phyloP scores from a whole-genome alignment of 805 yeast genomes.

The Yamadazyma kitorensis region DNA sequence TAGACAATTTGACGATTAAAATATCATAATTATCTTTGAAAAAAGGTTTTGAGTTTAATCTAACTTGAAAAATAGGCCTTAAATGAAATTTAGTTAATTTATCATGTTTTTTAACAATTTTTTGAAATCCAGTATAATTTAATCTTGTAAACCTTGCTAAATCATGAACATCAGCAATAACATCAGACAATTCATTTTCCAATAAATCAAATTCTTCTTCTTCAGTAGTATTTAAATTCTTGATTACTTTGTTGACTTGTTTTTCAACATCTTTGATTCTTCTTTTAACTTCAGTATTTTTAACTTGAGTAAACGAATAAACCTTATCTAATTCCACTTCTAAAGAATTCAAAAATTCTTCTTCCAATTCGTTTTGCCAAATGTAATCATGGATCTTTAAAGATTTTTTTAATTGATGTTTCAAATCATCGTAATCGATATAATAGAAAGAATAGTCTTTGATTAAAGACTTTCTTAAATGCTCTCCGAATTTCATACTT shows the following conservation, averaged over 20 bases:
- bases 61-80: conserved; percentile 89
- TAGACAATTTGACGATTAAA: conserved; percentile 84
- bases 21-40: conserved; percentile 93
- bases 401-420: conserved; percentile 72
- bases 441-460: conserved; percentile 90
- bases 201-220: conserved; percentile 44
- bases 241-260: conserved; percentile 65
- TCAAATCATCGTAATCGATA: conserved; percentile 86
- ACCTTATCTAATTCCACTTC: conserved; percentile 92
- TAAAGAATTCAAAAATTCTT: conserved; percentile 67
- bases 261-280: conserved; percentile 80
- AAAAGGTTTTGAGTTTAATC: conserved; percentile 91
- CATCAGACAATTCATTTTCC: conserved; percentile 53
- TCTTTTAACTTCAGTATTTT: conserved; percentile 79
- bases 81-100: conserved; percentile 70
- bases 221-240: conserved; percentile 33
- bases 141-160: conserved; percentile 89
- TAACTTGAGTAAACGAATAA: conserved; percentile 84
- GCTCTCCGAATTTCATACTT: conserved; percentile 93
- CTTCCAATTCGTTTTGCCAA: conserved; percentile 83
- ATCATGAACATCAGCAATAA: conserved; percentile 97
- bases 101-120: conserved; percentile 95
- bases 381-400: conserved; percentile 50
- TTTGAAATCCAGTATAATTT: conserved; percentile 96
- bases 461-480: conserved; percentile 81